Base-by-base conservation (phyloP, 306 rosid species). In the Pterocarpus santalinus region DNA sequence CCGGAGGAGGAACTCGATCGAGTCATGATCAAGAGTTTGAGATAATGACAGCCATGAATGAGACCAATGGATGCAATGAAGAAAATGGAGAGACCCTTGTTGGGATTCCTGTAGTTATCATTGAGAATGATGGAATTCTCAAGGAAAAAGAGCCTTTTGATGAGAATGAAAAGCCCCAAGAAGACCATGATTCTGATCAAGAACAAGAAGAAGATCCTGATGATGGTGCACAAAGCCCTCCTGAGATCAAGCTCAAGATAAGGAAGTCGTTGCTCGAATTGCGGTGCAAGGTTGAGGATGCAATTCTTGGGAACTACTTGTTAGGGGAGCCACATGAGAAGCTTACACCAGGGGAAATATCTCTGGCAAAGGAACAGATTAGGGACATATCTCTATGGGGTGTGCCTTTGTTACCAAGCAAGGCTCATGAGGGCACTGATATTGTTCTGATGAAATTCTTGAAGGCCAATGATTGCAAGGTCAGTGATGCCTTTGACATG, bases 361-460 rank as follows among this genome's bases (percentile, higher is more conserved):
- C 17, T 0, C 52, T 62, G 30, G 58, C 73, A 1, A 85, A n/a
- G 74, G 88, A 82, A 64, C 16, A 80, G 0, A 82, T 87, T 0
- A 83, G 85, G 67, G 92, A 87, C 5, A 75, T 88, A 13, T 51
- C 90, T 4, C 78, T 93, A 1, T 95, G 98, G 98, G 99, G 92
- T 13, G 86, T 95, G 4, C 99, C 99, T 17, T 86, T 93, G 68
- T 70, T 93, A 57, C 96, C 98, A 2, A 93, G 98, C 66, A 91
- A 90, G 89, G 88, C 86, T 62, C 91, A 95, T 22, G 87, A 90
- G 55, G 96, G 93, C 2, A 91, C 94, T 0, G 93, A 93, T 46
- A 34, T 87, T 62, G 73, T 95, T 36, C 81, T 95, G 12, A 82
- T 61, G 56, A 95, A 91, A 66, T 95, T 95, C 89, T 83, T 95